Percentiles rank a stretch among this genome's conserved stretches.
These are phyloP conservation scores for Corchorus olitorius DNA, from an alignment of 345 rosid genomes.

Conservation along the genomic window DNA sequence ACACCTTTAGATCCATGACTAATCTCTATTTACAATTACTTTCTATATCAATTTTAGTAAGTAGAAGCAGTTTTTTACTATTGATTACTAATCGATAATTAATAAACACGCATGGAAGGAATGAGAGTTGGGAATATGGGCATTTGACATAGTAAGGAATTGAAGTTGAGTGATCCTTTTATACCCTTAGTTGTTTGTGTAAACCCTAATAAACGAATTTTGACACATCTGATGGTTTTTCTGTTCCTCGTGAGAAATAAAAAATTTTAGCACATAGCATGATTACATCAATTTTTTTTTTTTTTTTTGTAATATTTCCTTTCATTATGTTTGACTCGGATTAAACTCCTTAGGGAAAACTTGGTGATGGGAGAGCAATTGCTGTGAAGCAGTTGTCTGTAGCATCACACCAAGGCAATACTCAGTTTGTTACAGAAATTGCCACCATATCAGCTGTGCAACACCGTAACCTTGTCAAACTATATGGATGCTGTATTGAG, in stretches of 20 bases:
- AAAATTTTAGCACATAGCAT: too few species aligned
- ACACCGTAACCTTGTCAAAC: constrained; percentile 61
- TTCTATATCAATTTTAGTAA: constrained; percentile 4
- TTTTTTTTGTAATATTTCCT: background rate
- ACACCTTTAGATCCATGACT: background rate
- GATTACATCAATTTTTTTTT: background rate
- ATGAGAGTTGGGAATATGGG: background rate
- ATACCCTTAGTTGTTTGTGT: background rate
- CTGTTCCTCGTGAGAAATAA: background rate
- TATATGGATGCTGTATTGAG: constrained; percentile 54
- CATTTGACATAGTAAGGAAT: background rate
- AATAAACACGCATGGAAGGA: background rate
- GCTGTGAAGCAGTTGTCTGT: constrained; percentile 76
- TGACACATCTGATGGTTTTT: background rate
- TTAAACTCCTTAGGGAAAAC: constrained; percentile 35
- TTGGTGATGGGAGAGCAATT: constrained; percentile 59
- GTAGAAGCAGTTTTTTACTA: background rate
- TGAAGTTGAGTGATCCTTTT: background rate
- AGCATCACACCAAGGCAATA: constrained; percentile 69
- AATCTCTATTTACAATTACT: constrained; percentile 5
- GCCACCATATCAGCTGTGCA: constrained; percentile 65
- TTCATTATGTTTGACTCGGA: background rate
- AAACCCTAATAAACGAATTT: background rate
- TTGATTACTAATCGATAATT: background rate
- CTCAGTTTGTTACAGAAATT: constrained; percentile 71